phyloP scores from a whole-genome alignment of 192 early-diverging fungal species.

The Podila horticola region DNA sequence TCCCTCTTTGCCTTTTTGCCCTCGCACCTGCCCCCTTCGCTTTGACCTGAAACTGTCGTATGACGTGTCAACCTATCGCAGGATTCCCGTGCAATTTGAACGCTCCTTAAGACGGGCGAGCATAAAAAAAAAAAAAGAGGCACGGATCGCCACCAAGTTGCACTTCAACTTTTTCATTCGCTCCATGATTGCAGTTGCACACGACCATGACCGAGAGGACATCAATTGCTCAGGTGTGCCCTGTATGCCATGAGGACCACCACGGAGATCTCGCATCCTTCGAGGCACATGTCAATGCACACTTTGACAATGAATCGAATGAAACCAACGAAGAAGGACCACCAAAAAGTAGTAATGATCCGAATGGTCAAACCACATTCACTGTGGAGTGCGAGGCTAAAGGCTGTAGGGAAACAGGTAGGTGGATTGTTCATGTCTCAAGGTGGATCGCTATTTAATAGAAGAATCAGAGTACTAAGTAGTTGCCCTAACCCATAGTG shows the following conservation, averaged over 20 bases:
- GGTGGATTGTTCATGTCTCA: not conserved
- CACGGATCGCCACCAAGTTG: too few species aligned
- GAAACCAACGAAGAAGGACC: not conserved
- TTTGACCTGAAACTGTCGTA: too few species aligned
- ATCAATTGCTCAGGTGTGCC: conserved; percentile 2
- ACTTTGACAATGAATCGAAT: conserved; percentile 21
- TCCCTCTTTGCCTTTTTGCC: too few species aligned
- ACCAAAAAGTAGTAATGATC: not conserved
- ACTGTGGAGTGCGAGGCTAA: conserved; percentile 34
- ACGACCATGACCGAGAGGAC: not conserved
- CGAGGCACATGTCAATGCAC: conserved; percentile 36
- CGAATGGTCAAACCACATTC: not conserved
- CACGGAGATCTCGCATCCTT: conserved; percentile 23
- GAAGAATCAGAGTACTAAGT: not conserved
- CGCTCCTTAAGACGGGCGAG: too few species aligned
- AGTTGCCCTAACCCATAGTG: not conserved
- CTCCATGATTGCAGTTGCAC: not conserved
- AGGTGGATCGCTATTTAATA: too few species aligned
- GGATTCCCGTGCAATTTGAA: too few species aligned
- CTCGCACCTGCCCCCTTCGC: too few species aligned
- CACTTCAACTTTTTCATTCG: too few species aligned
- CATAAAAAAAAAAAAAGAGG: too few species aligned
- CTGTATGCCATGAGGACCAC: conserved; percentile 29
- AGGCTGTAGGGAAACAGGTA: conserved; percentile 29
- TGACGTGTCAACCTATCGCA: too few species aligned